phyloP scores from a whole-genome alignment of 768 basidiomycete species.

The Leccinellum albellum region DNA sequence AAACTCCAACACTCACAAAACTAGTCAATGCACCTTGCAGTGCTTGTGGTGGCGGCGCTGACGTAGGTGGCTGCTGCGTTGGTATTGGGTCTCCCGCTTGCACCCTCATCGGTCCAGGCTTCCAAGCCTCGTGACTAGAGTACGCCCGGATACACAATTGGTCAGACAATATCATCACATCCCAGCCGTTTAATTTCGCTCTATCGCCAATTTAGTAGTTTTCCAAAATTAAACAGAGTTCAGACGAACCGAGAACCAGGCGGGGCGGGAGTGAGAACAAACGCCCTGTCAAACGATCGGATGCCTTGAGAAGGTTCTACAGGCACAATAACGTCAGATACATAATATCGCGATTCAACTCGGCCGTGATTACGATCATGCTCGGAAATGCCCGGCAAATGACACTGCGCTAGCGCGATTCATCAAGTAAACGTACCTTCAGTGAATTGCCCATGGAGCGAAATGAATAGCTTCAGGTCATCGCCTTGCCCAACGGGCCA shows the following conservation, averaged over 20 bases:
- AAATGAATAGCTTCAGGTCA: constrained; percentile 54
- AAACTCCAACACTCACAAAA: constrained; percentile 47
- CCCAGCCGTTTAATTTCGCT: constrained; percentile 83
- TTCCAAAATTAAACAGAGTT: background rate
- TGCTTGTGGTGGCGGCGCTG: constrained; percentile 33
- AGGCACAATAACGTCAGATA: constrained; percentile 18
- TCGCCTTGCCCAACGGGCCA: constrained; percentile 71
- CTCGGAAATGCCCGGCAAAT: constrained; percentile 14
- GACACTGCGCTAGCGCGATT: background rate
- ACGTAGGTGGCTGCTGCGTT: constrained; percentile 21
- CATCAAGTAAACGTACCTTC: constrained; percentile 61
- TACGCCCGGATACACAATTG: constrained; percentile 80
- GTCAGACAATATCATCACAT: constrained; percentile 86
- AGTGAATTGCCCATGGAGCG: constrained; percentile 85
- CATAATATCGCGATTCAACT: constrained; percentile 12
- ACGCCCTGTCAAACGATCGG: constrained; percentile 91
- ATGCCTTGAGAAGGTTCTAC: constrained; percentile 71
- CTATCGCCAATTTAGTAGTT: constrained; percentile 35
- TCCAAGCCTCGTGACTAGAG: constrained; percentile 79
- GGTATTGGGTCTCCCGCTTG: constrained; percentile 44
- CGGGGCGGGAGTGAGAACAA: constrained; percentile 77
- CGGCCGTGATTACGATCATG: background rate
- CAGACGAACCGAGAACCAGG: constrained; percentile 76
- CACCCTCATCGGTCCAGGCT: constrained; percentile 67
- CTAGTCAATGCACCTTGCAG: constrained; percentile 50